phyloP scores from a whole-genome alignment of 73 alveolate genomes.

The Durusdinium trenchii region DNA sequence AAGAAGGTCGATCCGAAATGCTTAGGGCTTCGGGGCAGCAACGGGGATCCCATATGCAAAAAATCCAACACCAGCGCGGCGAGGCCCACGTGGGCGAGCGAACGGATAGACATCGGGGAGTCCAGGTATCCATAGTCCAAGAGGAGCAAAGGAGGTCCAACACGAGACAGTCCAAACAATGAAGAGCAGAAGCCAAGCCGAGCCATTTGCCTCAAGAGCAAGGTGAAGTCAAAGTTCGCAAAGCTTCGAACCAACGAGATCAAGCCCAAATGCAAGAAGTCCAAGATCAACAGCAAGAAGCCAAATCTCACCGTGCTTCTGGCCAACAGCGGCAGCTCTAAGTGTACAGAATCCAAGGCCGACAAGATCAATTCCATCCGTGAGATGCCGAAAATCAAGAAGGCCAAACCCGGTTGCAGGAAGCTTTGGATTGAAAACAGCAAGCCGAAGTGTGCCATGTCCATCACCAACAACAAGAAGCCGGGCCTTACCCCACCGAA shows the following conservation, averaged over 20 bases:
- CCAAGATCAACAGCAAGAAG: background rate
- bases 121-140: background rate
- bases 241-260: background rate
- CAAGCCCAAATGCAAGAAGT: conserved; percentile 29
- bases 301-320: conserved; percentile 39
- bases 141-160: background rate
- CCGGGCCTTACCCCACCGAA: background rate
- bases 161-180: background rate
- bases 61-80: background rate
- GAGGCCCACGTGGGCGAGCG: background rate
- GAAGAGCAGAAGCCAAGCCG: conserved; percentile 1
- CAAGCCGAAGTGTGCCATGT: background rate
- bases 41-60: background rate
- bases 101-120: background rate
- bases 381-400: background rate
- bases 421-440: background rate
- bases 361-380: background rate
- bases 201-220: background rate
- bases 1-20: background rate
- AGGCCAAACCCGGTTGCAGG: background rate
- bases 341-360: background rate
- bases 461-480: background rate
- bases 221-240: background rate
- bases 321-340: background rate
- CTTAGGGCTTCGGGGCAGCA: background rate